Percentiles rank a stretch among this genome's conserved stretches.
Evolutionary conservation across 2,329 filamentous ascomycete species (phyloP).

Genomic region (Ophiocordyceps camponoti-saundersi): DNA sequence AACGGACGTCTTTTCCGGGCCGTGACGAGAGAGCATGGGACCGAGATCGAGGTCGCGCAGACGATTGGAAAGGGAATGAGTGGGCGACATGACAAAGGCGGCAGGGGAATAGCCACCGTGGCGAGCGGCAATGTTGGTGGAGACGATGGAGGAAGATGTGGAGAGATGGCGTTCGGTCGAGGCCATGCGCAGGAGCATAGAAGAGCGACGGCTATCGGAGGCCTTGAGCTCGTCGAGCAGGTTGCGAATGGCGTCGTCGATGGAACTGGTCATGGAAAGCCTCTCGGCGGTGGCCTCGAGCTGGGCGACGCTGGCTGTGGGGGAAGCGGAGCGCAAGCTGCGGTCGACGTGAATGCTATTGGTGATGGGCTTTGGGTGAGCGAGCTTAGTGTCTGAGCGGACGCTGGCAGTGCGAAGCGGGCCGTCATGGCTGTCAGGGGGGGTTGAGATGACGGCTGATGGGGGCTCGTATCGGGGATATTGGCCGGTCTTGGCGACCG

Average conservation of each 20-base stretch:
- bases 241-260: constrained; percentile 61
- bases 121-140: constrained; percentile 48
- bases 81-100: constrained; percentile 51
- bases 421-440: constrained; percentile 1
- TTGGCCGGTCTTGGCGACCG: not conserved
- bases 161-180: constrained; percentile 26
- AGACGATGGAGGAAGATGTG: constrained; percentile 45
- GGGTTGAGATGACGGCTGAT: not conserved
- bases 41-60: constrained; percentile 27
- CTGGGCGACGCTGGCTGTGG: constrained; percentile 50
- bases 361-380: constrained; percentile 26
- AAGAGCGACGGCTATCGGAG: constrained; percentile 49
- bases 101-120: constrained; percentile 54
- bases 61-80: constrained; percentile 40
- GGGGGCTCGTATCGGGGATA: not conserved
- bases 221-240: constrained; percentile 56
- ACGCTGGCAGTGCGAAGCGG: constrained; percentile 20
- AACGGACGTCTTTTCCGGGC: constrained; percentile 35
- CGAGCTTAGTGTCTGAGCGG: constrained; percentile 26
- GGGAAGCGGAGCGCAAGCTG: constrained; percentile 42
- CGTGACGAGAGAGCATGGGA: constrained; percentile 27
- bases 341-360: constrained; percentile 37
- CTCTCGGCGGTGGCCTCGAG: constrained; percentile 62
- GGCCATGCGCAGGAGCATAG: constrained; percentile 28
- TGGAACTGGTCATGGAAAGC: constrained; percentile 56